Percentiles rank a stretch among this genome's conserved stretches.
phyloP scores from a whole-genome alignment of 192 early-diverging fungal species.

The Linnemannia exigua region DNA sequence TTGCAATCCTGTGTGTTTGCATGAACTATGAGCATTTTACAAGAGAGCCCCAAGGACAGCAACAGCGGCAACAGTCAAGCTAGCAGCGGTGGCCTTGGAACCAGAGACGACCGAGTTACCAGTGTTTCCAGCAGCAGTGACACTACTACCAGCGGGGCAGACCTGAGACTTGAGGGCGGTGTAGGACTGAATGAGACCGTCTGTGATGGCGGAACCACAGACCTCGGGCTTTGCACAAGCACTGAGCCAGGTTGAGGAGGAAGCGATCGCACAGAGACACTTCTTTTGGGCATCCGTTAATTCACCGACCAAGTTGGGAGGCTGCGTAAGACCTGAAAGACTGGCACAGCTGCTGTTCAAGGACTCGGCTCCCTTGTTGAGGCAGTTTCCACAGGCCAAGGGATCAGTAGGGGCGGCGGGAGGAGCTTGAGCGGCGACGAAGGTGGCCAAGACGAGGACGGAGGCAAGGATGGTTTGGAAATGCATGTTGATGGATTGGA shows the following conservation, averaged over 20 bases:
- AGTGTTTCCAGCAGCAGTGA: neutral
- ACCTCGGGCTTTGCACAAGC: neutral
- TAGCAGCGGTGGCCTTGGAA: neutral
- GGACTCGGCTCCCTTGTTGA: neutral
- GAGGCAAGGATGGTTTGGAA: slow-evolving; percentile 16
- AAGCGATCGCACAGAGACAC: slow-evolving; percentile 13
- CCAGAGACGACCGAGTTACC: neutral
- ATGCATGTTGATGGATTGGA: slow-evolving; percentile 21
- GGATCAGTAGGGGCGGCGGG: neutral
- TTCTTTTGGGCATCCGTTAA: neutral
- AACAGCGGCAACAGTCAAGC: neutral
- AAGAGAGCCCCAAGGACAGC: neutral
- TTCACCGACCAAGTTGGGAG: neutral
- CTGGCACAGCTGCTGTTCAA: neutral
- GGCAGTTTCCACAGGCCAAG: neutral
- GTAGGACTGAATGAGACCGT: neutral
- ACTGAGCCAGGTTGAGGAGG: slow-evolving; percentile 7
- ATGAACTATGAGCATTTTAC: too few species aligned
- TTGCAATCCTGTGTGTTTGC: too few species aligned
- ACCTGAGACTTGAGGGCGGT: neutral
- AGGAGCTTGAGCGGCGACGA: slow-evolving; percentile 6
- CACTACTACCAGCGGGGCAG: neutral
- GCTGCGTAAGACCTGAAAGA: neutral
- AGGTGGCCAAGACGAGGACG: slow-evolving; percentile 3
- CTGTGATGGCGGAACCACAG: neutral